These are phyloP conservation scores for Alternaria metachromatica DNA, from an alignment of 2,329 filamentous ascomycete genomes.

Conservation along the genomic window DNA sequence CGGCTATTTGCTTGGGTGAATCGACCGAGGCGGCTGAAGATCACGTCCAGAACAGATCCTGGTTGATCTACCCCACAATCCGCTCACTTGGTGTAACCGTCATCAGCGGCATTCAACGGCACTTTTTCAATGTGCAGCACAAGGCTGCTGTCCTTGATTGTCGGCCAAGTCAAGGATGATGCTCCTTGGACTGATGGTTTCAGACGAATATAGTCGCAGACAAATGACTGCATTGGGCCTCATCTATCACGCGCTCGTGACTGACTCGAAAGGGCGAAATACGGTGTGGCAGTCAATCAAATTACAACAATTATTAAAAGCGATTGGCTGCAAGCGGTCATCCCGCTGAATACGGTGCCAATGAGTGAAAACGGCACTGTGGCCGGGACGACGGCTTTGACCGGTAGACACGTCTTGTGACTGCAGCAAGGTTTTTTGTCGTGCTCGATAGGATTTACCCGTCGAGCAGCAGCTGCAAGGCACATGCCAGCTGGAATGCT, in stretches of 20 bases:
- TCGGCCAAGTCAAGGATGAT: neutral
- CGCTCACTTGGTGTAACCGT: constrained; percentile 28
- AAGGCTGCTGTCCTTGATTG: constrained; percentile 21
- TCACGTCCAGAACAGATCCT: constrained; percentile 15
- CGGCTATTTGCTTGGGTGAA: constrained; percentile 30
- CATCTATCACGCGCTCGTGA: constrained; percentile 33
- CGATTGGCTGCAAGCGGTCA: constrained; percentile 38
- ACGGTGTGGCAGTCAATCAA: constrained; percentile 49
- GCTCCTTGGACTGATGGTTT: constrained; percentile 4
- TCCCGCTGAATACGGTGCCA: constrained; percentile 24
- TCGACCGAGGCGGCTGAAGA: constrained; percentile 28
- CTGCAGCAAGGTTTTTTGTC: constrained; percentile 31
- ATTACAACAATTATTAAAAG: constrained; percentile 29
- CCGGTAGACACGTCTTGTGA: constrained; percentile 43
- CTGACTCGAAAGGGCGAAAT: constrained; percentile 25
- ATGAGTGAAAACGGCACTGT: constrained; percentile 24
- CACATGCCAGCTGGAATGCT: constrained; percentile 31
- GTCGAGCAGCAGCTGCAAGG: constrained; percentile 40
- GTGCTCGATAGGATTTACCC: constrained; percentile 42
- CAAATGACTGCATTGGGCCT: constrained; percentile 30
- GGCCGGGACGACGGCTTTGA: constrained; percentile 29
- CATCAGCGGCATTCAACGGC: constrained; percentile 20
- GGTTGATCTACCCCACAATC: constrained; percentile 34
- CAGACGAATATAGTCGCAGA: constrained; percentile 16
- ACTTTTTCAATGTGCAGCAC: constrained; percentile 21